These are phyloP conservation scores for Phytopythium chamaehyphon DNA, from an alignment of 352 stramenopile species.

Conservation along the genomic window DNA sequence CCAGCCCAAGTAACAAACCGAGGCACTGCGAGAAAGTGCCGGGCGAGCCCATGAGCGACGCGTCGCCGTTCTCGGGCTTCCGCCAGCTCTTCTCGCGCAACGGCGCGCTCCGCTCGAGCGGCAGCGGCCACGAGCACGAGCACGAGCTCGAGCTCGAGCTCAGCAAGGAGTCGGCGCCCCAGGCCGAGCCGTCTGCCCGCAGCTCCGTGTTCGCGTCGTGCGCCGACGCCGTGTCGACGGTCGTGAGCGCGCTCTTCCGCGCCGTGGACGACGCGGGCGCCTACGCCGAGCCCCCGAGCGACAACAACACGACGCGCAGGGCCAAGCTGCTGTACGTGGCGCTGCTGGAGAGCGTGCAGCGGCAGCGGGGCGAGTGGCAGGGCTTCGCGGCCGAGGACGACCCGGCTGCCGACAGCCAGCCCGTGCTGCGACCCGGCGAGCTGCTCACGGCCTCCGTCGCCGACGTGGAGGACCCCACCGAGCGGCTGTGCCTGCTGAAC, in stretches of 20 bases:
- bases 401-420: not conserved
- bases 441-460: conserved; percentile 12
- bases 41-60: not conserved
- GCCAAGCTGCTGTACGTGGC: conserved; percentile 69
- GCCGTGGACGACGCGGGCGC: conserved; percentile 32
- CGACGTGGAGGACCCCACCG: conserved; percentile 6
- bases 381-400: conserved; percentile 28
- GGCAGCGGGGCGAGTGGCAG: conserved; percentile 63
- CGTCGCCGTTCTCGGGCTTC: not conserved
- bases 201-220: conserved; percentile 50
- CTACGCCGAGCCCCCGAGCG: conserved; percentile 21
- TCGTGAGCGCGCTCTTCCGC: conserved; percentile 43
- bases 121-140: no score
- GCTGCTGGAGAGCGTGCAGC: conserved; percentile 60
- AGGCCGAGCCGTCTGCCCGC: conserved; percentile 2
- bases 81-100: not conserved
- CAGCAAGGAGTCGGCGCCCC: not conserved
- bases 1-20: no score
- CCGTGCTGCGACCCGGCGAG: conserved; percentile 7
- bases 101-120: no score
- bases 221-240: conserved; percentile 41
- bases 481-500: conserved; percentile 40
- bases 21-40: no score
- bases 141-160: no score
- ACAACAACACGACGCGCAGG: conserved; percentile 35